Evolutionary conservation across 2,329 filamentous ascomycete genomes (phyloP).

Genomic region (Thielaviopsis ethacetica): DNA sequence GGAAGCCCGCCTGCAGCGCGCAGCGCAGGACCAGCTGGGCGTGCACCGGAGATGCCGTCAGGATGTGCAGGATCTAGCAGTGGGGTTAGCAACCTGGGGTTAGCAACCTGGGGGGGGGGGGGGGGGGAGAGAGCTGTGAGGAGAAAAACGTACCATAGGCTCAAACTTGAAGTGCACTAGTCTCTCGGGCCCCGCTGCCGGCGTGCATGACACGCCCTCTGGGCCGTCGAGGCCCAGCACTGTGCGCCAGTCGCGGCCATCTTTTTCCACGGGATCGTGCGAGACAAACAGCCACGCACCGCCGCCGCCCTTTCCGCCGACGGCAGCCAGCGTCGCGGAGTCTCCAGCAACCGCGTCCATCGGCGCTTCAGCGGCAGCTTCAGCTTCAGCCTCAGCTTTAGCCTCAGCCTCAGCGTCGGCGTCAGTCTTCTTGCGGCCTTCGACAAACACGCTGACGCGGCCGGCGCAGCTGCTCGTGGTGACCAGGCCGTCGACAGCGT

Average conservation of each 20-base stretch:
- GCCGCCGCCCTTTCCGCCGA: constrained; percentile 73
- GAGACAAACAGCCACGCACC: constrained; percentile 79
- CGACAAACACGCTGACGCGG: constrained; percentile 71
- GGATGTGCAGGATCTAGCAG: constrained; percentile 68
- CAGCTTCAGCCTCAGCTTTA: too few species aligned
- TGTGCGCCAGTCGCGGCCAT: constrained; percentile 15
- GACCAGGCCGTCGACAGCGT: constrained; percentile 55
- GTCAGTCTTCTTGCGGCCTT: constrained; percentile 38
- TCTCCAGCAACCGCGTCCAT: constrained; percentile 13
- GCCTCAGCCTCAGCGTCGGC: too few species aligned
- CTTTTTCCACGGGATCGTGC: constrained; percentile 48
- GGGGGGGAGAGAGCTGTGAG: constrained; percentile 6
- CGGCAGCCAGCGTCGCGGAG: constrained; percentile 31
- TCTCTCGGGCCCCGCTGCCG: constrained; percentile 22
- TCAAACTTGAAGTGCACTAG: constrained; percentile 82
- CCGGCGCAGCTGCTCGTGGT: constrained; percentile 92
- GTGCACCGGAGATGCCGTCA: constrained; percentile 57
- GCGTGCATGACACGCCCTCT: constrained; percentile 13
- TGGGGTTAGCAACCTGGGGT: too few species aligned
- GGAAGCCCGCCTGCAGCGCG: constrained; percentile 68
- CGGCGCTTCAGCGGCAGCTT: too few species aligned
- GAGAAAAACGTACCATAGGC: constrained; percentile 91
- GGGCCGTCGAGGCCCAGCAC: constrained; percentile 26
- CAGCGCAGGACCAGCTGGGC: constrained; percentile 62
- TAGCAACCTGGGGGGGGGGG: background rate